These are phyloP conservation scores for Myrmaecium sp. DNA, from an alignment of 2,329 filamentous ascomycete species.

Conservation along the genomic window DNA sequence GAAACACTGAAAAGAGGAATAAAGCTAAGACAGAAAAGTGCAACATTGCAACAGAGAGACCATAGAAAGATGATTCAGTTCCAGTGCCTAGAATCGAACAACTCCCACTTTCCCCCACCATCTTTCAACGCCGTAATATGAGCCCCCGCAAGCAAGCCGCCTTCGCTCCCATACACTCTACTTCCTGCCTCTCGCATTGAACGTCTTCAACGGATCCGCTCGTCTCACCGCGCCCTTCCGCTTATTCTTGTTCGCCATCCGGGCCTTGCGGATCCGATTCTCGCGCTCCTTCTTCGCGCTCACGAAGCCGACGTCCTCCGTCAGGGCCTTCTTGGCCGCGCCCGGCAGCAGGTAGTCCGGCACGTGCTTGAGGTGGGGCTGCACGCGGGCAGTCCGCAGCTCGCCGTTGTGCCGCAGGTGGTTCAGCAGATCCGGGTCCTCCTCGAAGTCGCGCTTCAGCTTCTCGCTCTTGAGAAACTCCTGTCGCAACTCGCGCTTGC, in stretches of 20 bases:
- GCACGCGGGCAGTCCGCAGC: constrained; percentile 63
- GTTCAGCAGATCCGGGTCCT: constrained; percentile 77
- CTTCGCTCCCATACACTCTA: no score
- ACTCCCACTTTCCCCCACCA: no score
- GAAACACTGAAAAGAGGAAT: no score
- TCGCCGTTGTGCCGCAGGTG: constrained; percentile 86
- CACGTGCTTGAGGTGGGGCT: constrained; percentile 83
- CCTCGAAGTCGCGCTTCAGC: constrained; percentile 87
- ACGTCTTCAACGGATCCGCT: constrained; percentile 74
- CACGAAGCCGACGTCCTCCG: constrained; percentile 59
- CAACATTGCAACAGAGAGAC: no score
- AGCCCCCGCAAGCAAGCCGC: no score
- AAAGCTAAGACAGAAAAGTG: no score
- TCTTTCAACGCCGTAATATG: no score
- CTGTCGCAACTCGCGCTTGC: constrained; percentile 70
- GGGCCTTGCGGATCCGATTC: constrained; percentile 25
- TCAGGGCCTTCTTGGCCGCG: constrained; percentile 50
- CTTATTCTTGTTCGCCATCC: constrained; percentile 25
- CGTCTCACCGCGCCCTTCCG: constrained; percentile 37
- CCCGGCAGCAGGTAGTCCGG: constrained; percentile 81
- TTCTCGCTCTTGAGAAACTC: constrained; percentile 91
- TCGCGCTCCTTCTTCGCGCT: constrained; percentile 36
- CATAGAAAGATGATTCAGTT: no score
- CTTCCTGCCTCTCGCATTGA: constrained; percentile 40
- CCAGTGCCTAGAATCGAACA: no score